These are phyloP conservation scores for Hypoxylon rickii DNA, from an alignment of 495 filamentous ascomycete species.

Conservation along the genomic window DNA sequence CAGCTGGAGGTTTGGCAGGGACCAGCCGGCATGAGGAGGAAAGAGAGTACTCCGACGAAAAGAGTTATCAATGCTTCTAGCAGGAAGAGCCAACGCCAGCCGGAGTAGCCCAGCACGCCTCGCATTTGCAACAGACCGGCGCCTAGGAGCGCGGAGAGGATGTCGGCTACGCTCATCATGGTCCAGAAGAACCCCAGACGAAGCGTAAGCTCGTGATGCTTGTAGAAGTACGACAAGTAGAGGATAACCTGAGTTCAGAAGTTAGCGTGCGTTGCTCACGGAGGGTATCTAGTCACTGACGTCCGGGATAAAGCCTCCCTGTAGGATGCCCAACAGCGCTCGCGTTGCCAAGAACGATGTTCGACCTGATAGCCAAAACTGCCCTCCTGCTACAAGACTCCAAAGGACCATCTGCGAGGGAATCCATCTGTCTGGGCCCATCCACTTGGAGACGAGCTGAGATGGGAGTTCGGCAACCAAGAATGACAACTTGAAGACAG, in stretches of 20 bases:
- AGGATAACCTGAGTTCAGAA: constrained; percentile 20
- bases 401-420: constrained; percentile 77
- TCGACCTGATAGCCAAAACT: constrained; percentile 64
- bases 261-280: background rate
- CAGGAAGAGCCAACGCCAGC: constrained; percentile 76
- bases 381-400: constrained; percentile 69
- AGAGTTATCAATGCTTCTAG: constrained; percentile 61
- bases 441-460: constrained; percentile 70
- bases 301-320: constrained; percentile 67
- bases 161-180: constrained; percentile 64
- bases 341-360: constrained; percentile 63
- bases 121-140: constrained; percentile 72
- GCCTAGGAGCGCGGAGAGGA: constrained; percentile 69
- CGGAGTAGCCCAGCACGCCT: constrained; percentile 58
- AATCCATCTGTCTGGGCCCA: constrained; percentile 82
- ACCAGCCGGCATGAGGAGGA: constrained; percentile 69
- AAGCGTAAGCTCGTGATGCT: constrained; percentile 44
- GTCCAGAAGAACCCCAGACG: constrained; percentile 62
- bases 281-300: constrained; percentile 7
- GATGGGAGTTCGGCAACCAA: constrained; percentile 73
- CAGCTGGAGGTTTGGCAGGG: constrained; percentile 70
- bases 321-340: constrained; percentile 67
- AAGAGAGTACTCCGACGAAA: constrained; percentile 66
- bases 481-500: constrained; percentile 70
- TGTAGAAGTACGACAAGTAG: constrained; percentile 34